phyloP scores from a whole-genome alignment of 164 flowering plant species.

The Echeveria elegans region DNA sequence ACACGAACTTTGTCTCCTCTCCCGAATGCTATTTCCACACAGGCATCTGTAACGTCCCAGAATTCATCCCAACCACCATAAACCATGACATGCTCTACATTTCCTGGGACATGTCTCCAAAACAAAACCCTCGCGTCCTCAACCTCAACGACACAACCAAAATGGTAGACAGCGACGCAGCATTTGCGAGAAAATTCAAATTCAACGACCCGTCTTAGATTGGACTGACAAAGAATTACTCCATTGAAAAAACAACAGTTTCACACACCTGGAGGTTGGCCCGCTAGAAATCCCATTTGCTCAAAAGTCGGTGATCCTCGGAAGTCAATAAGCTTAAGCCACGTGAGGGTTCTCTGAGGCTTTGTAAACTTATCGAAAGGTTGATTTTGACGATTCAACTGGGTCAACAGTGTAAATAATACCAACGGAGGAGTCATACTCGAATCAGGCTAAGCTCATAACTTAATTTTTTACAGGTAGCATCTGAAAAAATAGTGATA shows the following conservation, averaged over 20 bases:
- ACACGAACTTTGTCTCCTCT: neutral
- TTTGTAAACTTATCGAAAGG: too few relatives aligned
- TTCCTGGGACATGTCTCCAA: constrained; percentile 2
- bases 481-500: too few relatives aligned
- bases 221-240: constrained; percentile 11
- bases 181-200: constrained; percentile 1
- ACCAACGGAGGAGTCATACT: too few relatives aligned
- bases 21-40: constrained; percentile 6
- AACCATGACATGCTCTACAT: constrained; percentile 6
- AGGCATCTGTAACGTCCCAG: neutral
- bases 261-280: constrained; percentile 88
- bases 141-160: neutral
- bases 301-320: constrained; percentile 39
- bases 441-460: too few relatives aligned
- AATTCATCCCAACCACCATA: neutral
- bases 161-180: constrained; percentile 5
- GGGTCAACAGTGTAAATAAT: too few relatives aligned
- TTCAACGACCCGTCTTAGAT: neutral
- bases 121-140: neutral
- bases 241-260: constrained; percentile 33
- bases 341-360: too few relatives aligned
- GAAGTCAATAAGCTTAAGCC: too few relatives aligned
- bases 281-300: constrained; percentile 49
- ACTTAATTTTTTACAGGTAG: too few relatives aligned
- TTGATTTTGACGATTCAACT: too few relatives aligned